Base-by-base conservation (phyloP, 768 basidiomycete species). In the Phlegmacium glaucopus region DNA sequence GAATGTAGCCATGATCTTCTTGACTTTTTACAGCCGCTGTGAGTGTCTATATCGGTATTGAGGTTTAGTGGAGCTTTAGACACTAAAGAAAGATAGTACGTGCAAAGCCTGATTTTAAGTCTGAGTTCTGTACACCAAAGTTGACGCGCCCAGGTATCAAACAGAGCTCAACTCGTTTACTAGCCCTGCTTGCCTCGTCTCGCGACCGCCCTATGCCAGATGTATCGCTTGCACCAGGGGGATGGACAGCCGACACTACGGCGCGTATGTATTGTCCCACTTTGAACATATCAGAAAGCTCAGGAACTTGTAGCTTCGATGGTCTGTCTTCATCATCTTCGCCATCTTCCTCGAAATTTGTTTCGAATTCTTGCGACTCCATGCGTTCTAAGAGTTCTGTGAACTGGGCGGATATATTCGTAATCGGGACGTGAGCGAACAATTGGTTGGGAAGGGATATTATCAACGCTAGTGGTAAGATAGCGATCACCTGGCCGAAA, bases 361-460 rank as follows among this genome's bases (percentile, higher is more conserved):
- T 61, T 15, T 69, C 72, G 27, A 77, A 74, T 3, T 71, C 76
- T 22, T 72, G 72, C 39, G 78, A 75, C 28, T 81, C 82, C 53
- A 78, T 75, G 27, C 75, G 72, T 60, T 90, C 87, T 25, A 98
- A 74, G 15, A 78, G 71, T 25, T 66, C 56, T 7, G 93, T 97
- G 49, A 93, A 75, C 59, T 89, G 85, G 27, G 79, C 67, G 11
- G 93, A 90, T 48, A 98, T 78, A 64, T 94, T 85, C 34, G 94
- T 98, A 53, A 99, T 91, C 17, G 95, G 94, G 28, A 98, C 77
- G 67, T 99, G 93, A 8, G 81, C 96, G 55, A 90, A 79, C 32
- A 99, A 82, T 67, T 97, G 94, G 58, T 94, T 90, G 13, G 96
- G 95, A n/a, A 99, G 76, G 13, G 95, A 97, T 25, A 98, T 74